Evolutionary conservation across 768 basidiomycete species (phyloP), one percentile per base, ranked within the genome.

Genomic region (Pleurotus eryngii): DNA sequence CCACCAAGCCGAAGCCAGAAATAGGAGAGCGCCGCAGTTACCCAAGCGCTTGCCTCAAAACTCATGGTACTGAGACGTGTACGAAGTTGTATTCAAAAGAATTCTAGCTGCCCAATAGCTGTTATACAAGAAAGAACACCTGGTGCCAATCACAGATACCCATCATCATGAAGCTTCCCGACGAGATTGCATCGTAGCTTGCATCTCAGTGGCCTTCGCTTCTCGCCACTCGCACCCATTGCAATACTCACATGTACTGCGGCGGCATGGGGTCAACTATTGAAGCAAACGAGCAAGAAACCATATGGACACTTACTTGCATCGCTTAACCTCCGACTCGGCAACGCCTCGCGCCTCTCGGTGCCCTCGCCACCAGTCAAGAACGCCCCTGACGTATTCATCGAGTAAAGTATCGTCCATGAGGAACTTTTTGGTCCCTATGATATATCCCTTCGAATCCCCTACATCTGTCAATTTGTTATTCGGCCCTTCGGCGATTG

Each of bases 141-240:
- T 11, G 11, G 11, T 35, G 30, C 30, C 11, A 35, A 35, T 35
- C 30, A 35, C 30, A 11, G 30, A 35, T 35, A 35, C 11, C 30
- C 30, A 35, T 35, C 30, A 35, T 35, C 30, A 35, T 11, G 30
- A 35, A 35, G 8, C 30, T 35, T 35, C 30, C 11, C 30, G 30
- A 35, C 30, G 30, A 35, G 30, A 35, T 35, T 11, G 30, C 30
- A 35, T 35, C 9, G 30, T 35, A 35, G 22, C 37, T 50, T 35
- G 26, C 14, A n/a, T 35, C 60, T 83, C 82, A 20, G 59, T 50
- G 15, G 76, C 81, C 63, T 83, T 83, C 57, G 69, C 61, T 20
- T 83, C 84, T 60, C 90, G 76, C 92, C 92, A 95, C 72, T 95
- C 92, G 64, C 92, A 95, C 11, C 82, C 85, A 2, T 78, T 71